Base-by-base conservation (phyloP, 371 early-diverging fungal species). In the Funneliformis caledonium region DNA sequence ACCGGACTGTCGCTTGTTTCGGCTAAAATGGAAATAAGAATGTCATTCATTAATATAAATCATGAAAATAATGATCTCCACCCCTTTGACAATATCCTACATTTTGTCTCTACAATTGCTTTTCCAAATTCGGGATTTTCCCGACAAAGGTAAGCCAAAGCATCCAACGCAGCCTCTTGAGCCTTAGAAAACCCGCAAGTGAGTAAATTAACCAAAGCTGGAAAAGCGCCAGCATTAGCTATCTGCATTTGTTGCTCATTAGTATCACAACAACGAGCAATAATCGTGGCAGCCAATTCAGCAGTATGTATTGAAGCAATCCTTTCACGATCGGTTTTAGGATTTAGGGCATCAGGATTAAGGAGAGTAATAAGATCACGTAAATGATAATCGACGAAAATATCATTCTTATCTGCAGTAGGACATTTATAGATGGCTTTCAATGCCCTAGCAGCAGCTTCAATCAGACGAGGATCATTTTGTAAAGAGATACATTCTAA, bases 121-220 rank as follows among this genome's bases (percentile, higher is more conserved):
- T 85, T 83, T 7, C 89, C 91, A 60, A 92, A 74, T 10, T 87
- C 88, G 11, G 87, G 78, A 78, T 95, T 94, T 47, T 91, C 92
- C 22, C 89, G 88, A 81, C 90, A 89, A 37, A 96, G 82, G 1
- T 89, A 88, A 0, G 92, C 90, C 37, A 96, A 82, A 0, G 95
- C 94, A 81, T 94, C 95, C 78, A 96, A 83, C 3, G 94, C 93
- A 4, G 96, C 92, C 82, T 95, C 94, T 82, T 95, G 95, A 4
- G 92, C 90, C 81, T 90, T 89, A 62, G 88, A 83, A 75, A 86
- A 86, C 0, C 89, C 89, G 6, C 91, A 89, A 65, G 88, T 85
- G 22, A 94, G 85, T 67, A 94, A 82, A 12, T 87, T 88, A 72
- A 93, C 85, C 10, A 95, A 83, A 7, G 89, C 84, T 42, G 90